A percentile compares a stretch with the other conserved stretches of the same genome.
Conservation (phyloP, 805 yeast species). For the Metschnikowia lochheadii region DNA sequence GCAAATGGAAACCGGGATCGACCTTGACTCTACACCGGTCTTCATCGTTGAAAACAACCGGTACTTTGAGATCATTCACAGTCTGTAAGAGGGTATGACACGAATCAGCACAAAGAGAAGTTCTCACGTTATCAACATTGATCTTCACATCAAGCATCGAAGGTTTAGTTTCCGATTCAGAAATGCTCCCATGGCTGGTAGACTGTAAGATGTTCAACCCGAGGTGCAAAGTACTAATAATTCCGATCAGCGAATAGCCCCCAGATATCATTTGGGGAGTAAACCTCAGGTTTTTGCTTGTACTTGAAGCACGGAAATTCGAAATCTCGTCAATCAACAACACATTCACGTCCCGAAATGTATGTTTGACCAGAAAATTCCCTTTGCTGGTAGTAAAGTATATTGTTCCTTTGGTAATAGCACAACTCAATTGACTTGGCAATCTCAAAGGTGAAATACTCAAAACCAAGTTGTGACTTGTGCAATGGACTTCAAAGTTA, state of each 20-base stretch:
- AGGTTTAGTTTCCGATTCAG: constrained; percentile 8
- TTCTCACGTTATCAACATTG: constrained; percentile 42
- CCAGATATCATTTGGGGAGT: constrained; percentile 24
- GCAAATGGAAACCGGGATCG: constrained; percentile 23
- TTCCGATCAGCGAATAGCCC: not conserved
- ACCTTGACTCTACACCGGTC: constrained; percentile 50
- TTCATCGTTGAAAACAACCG: constrained; percentile 55
- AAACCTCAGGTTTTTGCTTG: not conserved
- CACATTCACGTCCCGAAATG: constrained; percentile 47
- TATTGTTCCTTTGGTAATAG: constrained; percentile 50
- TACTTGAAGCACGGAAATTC: constrained; percentile 10
- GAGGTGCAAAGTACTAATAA: not conserved
- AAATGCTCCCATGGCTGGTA: constrained; percentile 11
- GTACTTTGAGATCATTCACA: constrained; percentile 67
- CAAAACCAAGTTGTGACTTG: constrained; percentile 50
- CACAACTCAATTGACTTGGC: constrained; percentile 47
- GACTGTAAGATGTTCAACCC: not conserved
- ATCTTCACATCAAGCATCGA: constrained; percentile 43
- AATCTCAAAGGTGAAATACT: constrained; percentile 64
- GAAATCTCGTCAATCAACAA: constrained; percentile 61
- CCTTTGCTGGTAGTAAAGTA: constrained; percentile 39
- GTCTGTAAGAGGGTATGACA: constrained; percentile 66
- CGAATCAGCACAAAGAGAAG: constrained; percentile 81
- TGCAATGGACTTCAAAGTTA: constrained; percentile 26
- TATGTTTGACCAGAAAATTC: constrained; percentile 36